phyloP scores from a whole-genome alignment of 2,329 filamentous ascomycete genomes.

The Elsinoe arachidis region DNA sequence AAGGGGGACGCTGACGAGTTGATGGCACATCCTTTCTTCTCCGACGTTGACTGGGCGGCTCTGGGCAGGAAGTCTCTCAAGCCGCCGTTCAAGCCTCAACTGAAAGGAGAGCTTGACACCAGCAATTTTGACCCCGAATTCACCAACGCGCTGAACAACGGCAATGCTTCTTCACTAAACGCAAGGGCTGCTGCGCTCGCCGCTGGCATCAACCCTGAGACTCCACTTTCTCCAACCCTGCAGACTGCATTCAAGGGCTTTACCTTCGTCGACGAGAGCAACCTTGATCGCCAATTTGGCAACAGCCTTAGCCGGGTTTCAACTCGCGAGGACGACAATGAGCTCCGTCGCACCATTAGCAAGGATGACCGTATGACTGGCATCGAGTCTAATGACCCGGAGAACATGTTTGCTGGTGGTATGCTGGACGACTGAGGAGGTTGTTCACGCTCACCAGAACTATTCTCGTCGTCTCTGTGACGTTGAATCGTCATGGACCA shows the following conservation, averaged over 20 bases:
- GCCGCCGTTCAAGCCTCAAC: slow-evolving; percentile 93
- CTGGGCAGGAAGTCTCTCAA: slow-evolving; percentile 85
- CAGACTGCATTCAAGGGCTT: slow-evolving; percentile 98
- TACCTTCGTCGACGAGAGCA: slow-evolving; percentile 97
- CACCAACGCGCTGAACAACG: slow-evolving; percentile 83
- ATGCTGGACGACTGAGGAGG: slow-evolving; percentile 29
- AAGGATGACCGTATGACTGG: slow-evolving; percentile 45
- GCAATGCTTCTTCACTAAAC: slow-evolving; percentile 76
- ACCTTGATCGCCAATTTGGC: slow-evolving; percentile 48
- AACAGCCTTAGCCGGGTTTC: slow-evolving; percentile 24
- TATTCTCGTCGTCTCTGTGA: background rate
- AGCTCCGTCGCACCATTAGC: slow-evolving; percentile 29
- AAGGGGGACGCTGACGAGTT: slow-evolving; percentile 87
- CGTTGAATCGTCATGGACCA: slow-evolving; percentile 14
- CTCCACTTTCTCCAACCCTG: slow-evolving; percentile 86
- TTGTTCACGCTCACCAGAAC: background rate
- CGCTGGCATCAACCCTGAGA: slow-evolving; percentile 71
- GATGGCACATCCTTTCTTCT: slow-evolving; percentile 90
- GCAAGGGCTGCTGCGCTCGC: slow-evolving; percentile 81
- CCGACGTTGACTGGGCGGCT: slow-evolving; percentile 84
- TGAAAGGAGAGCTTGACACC: slow-evolving; percentile 91
- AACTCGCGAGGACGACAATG: slow-evolving; percentile 27
- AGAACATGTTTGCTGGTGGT: slow-evolving; percentile 39
- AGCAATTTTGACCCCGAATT: slow-evolving; percentile 99
- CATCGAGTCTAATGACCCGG: slow-evolving; percentile 38